Conservation (phyloP, 2,329 filamentous ascomycete species). For the Tolypocladium cylindrosporum region DNA sequence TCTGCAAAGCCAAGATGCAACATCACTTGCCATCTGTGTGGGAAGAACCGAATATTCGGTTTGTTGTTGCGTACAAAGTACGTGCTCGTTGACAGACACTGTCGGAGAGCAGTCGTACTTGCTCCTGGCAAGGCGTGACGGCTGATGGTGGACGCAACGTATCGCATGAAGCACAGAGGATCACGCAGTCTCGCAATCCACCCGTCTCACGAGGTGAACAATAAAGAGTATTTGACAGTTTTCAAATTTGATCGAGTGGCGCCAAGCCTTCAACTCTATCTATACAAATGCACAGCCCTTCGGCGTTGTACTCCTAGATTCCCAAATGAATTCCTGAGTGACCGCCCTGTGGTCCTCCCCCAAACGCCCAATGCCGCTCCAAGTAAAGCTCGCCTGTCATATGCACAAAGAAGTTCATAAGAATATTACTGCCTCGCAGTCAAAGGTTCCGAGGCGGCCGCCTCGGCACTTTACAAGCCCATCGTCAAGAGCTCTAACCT, state of each 20-base stretch:
- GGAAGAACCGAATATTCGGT: neutral
- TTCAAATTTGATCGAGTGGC: neutral
- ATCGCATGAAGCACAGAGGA: neutral
- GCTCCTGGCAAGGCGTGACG: neutral
- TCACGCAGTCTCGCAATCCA: no score
- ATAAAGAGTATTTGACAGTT: neutral
- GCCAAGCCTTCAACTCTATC: constrained; percentile 4
- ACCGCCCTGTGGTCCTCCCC: constrained; percentile 1
- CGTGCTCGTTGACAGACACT: neutral
- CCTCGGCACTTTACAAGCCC: constrained; percentile 15
- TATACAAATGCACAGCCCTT: constrained; percentile 2
- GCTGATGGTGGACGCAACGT: neutral
- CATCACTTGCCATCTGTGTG: neutral
- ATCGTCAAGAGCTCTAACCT: constrained; percentile 26
- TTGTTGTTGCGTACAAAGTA: neutral
- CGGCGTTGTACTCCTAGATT: neutral
- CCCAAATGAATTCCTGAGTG: neutral
- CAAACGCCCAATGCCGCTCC: constrained; percentile 1
- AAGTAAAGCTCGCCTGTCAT: neutral
- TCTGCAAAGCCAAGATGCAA: neutral
- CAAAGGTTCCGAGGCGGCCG: neutral
- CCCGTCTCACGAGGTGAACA: neutral
- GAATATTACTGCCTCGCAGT: neutral
- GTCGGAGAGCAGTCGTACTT: neutral
- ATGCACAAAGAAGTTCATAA: constrained; percentile 2